Conservation (phyloP, 129 eudicot species). For the Deinandra increscens region DNA sequence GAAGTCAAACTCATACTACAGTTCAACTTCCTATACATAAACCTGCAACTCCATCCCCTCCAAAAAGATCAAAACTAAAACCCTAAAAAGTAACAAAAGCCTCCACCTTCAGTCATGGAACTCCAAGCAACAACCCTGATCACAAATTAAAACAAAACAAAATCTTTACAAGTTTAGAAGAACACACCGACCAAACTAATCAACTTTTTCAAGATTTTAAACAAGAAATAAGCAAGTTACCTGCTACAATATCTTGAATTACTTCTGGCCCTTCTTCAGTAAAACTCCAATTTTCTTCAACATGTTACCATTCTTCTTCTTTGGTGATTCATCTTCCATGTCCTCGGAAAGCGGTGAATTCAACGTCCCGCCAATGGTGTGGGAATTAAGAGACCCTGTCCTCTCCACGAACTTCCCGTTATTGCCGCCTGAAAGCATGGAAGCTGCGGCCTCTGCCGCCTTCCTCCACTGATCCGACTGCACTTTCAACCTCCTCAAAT, state of each 20-base stretch:
- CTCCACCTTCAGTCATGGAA: constrained; percentile 27
- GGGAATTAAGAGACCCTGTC: constrained; percentile 65
- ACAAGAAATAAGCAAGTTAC: constrained; percentile 24
- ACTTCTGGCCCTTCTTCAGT: constrained; percentile 69
- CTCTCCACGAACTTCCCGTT: constrained; percentile 63
- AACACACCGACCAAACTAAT: not conserved
- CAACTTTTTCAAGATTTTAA: not conserved
- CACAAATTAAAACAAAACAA: not conserved
- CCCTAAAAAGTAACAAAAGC: constrained; percentile 24
- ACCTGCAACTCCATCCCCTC: constrained; percentile 17
- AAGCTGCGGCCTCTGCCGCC: constrained; percentile 97
- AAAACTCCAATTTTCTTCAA: constrained; percentile 79
- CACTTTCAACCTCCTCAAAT: constrained; percentile 78
- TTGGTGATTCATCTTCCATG: constrained; percentile 74
- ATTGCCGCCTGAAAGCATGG: constrained; percentile 61
- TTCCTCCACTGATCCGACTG: constrained; percentile 98
- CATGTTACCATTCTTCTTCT: constrained; percentile 83
- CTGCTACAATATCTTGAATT: constrained; percentile 33
- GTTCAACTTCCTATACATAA: constrained; percentile 34
- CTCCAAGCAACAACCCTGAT: constrained; percentile 33
- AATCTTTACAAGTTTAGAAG: too few species aligned
- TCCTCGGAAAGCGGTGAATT: constrained; percentile 64
- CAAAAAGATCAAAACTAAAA: constrained; percentile 16
- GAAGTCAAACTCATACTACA: constrained; percentile 19
- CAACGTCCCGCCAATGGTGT: constrained; percentile 63